A percentile compares a stretch with the other conserved stretches of the same genome.
These are phyloP conservation scores for Phytophthora cactorum DNA, from an alignment of 352 stramenopile species.

Conservation along the genomic window DNA sequence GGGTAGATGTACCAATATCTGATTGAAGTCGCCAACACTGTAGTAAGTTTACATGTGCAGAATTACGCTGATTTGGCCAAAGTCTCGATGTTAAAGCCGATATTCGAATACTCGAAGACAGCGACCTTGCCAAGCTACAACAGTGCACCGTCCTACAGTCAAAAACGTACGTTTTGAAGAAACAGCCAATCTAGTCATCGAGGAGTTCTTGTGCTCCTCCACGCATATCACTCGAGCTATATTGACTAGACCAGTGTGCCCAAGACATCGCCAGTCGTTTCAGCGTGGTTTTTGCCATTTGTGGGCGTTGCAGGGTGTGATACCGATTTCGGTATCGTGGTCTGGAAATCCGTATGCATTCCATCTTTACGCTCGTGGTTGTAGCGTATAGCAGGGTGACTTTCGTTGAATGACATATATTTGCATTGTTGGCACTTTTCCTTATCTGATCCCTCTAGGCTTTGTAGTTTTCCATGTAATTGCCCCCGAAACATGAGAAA, in stretches of 20 bases:
- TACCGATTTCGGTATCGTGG: background rate
- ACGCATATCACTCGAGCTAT: background rate
- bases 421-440: background rate
- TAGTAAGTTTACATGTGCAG: background rate
- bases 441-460: too few relatives aligned
- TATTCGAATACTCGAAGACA: background rate
- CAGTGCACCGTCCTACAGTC: background rate
- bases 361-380: background rate
- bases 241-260: background rate
- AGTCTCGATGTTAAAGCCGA: background rate
- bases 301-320: background rate
- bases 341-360: background rate
- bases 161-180: background rate
- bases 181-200: background rate
- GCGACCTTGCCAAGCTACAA: background rate
- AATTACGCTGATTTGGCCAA: background rate
- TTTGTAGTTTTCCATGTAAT: background rate
- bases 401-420: background rate
- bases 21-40: background rate
- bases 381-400: background rate
- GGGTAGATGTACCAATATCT: too few relatives aligned
- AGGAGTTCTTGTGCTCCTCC: background rate
- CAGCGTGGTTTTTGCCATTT: background rate
- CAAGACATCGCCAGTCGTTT: background rate
- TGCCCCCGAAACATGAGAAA: background rate